A percentile compares a stretch with the other conserved stretches of the same genome.
Evolutionary conservation across 768 basidiomycete species (phyloP).

Genomic region (Chalciporus pseudorubinellus): DNA sequence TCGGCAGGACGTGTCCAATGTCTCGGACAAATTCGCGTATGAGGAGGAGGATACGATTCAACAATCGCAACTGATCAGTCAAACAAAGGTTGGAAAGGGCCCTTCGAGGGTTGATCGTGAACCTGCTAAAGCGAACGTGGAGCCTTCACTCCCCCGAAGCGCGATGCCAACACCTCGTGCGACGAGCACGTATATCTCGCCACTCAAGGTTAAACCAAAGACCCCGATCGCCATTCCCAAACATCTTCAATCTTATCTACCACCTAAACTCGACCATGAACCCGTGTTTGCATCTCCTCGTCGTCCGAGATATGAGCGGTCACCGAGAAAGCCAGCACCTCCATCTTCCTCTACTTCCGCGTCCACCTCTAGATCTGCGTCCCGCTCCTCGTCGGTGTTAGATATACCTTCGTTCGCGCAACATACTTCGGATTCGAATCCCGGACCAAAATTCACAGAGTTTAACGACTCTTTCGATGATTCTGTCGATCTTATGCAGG

Average conservation of each 20-base stretch:
- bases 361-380: slow-evolving; percentile 34
- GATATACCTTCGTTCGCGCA: slow-evolving; percentile 53
- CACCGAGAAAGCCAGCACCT: slow-evolving; percentile 25
- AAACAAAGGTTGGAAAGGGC: slow-evolving; percentile 46
- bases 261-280: slow-evolving; percentile 64
- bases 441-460: slow-evolving; percentile 37
- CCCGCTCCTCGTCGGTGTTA: slow-evolving; percentile 31
- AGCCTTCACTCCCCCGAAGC: slow-evolving; percentile 31
- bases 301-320: slow-evolving; percentile 29
- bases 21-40: slow-evolving; percentile 29
- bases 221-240: slow-evolving; percentile 53
- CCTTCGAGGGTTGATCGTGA: slow-evolving; percentile 44
- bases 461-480: slow-evolving; percentile 38
- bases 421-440: slow-evolving; percentile 37
- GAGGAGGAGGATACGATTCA: slow-evolving; percentile 31
- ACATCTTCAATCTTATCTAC: slow-evolving; percentile 59
- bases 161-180: slow-evolving; percentile 37
- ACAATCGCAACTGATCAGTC: slow-evolving; percentile 30
- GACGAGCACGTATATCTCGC: slow-evolving; percentile 38
- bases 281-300: slow-evolving; percentile 45
- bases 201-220: slow-evolving; percentile 55
- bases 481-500: slow-evolving; percentile 38
- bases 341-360: slow-evolving; percentile 3
- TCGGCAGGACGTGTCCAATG: slow-evolving; percentile 17
- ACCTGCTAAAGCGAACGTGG: slow-evolving; percentile 51